Evolutionary conservation across 2,329 filamentous ascomycete genomes (phyloP), one percentile per base, ranked within the genome.

Genomic region (Sarocladium strictum): DNA sequence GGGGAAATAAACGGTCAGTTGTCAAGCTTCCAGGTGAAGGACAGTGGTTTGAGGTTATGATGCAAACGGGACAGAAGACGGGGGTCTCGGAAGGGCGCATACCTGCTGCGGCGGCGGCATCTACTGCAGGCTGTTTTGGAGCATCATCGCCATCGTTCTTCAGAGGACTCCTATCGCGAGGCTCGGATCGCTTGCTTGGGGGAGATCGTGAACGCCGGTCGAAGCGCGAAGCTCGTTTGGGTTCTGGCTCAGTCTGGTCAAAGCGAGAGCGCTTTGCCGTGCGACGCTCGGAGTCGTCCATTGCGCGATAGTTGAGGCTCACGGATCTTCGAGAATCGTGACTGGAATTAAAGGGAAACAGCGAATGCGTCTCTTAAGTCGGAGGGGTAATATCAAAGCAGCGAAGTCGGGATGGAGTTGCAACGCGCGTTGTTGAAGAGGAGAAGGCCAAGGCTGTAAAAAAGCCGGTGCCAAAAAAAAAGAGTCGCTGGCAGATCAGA

Each of bases 151-250:
- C 67, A 38, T 67, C 68, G 5, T 74, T 71, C 60, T 77, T 77
- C 40, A 69, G 64, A 55, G 92, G 69, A 69, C 91, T 97, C 62
- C 93, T 88, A 63, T 90, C 90, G 67, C 93, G 85, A 61, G 79
- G 76, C 58, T 95, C 89, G 24, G 83, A 77, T 62, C 85, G 82
- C 64, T 83, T 80, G 24, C 78, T 72, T 24, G 83, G 80, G 21
- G 91, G 91, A 29, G 91, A 96, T 60, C 90, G 87, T 56, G 94
- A 97, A 63, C 94, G 87, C 63, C 92, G 85, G 72, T 97, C 93
- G 71, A 96, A 97, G 67, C 92, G 84, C 51, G 91, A 95, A 41
- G 80, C 67, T 62, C 85, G 80, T 65, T 85, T 86, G 55, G 87
- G 84, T 65, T 94, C 90, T 5, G 89, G 85, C 68, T 93, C 90